A percentile compares a stretch with the other conserved stretches of the same genome.
Evolutionary conservation across 306 rosid species (phyloP).

Genomic region (Medicago lupulina): DNA sequence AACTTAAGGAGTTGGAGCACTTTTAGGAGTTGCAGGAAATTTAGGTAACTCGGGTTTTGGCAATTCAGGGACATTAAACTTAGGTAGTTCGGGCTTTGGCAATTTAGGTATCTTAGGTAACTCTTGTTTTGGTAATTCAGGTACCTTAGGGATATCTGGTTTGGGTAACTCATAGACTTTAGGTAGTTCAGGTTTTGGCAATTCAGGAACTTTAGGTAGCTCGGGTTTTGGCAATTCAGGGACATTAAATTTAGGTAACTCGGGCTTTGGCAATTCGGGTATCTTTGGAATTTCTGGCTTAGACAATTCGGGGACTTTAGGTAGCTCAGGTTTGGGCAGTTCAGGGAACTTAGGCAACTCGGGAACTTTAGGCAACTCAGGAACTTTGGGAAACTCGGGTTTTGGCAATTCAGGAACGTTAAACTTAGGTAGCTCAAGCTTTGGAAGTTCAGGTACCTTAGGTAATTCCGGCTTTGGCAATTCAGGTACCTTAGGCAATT

Average conservation of each 20-base stretch:
- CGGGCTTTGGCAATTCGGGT: background rate
- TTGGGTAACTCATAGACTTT: background rate
- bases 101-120: background rate
- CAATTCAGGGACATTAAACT: background rate
- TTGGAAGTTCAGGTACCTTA: background rate
- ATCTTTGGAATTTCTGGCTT: background rate
- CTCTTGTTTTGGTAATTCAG: background rate
- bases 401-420: background rate
- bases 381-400: background rate
- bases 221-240: background rate
- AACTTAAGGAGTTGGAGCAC: conserved; percentile 25
- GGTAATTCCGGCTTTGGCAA: background rate
- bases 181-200: background rate
- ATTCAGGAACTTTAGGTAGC: background rate
- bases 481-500: too few species aligned
- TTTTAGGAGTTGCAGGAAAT: background rate
- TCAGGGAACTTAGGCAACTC: background rate
- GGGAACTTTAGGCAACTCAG: background rate
- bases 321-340: background rate
- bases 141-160: background rate
- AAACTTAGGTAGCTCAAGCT: background rate
- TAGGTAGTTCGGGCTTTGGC: background rate
- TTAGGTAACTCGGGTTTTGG: background rate
- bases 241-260: background rate
- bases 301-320: background rate